Percentiles rank a stretch among this genome's conserved stretches.
Evolutionary conservation across 192 early-diverging fungal species (phyloP).

Genomic region (Backusella luteola): DNA sequence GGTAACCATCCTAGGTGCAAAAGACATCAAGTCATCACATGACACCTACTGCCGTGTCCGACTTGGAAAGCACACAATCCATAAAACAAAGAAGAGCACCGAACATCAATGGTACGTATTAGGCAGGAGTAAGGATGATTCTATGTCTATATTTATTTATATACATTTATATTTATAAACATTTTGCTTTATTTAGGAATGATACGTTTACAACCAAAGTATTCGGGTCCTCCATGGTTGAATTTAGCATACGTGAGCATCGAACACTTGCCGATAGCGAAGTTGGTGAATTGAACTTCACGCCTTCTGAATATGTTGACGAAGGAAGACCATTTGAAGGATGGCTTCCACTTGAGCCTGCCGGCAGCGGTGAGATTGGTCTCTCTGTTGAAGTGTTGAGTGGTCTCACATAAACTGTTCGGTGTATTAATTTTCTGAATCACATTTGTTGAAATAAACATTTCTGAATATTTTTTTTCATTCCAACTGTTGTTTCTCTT

Average conservation of each 20-base stretch:
- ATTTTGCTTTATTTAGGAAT: conserved; percentile 17
- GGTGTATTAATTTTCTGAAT: conserved; percentile 5
- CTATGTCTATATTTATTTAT: neutral
- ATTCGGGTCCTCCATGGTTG: conserved; percentile 34
- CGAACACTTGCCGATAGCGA: conserved; percentile 60
- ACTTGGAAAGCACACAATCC: conserved; percentile 54
- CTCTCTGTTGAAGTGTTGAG: conserved; percentile 17
- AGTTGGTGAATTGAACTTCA: conserved; percentile 55
- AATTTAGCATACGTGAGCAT: conserved; percentile 61
- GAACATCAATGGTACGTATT: conserved; percentile 54
- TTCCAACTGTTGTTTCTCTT: neutral
- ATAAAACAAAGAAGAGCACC: conserved; percentile 72
- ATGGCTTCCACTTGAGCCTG: conserved; percentile 24
- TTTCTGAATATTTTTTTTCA: neutral
- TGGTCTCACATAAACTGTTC: neutral
- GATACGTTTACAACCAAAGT: conserved; percentile 20
- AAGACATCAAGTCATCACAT: conserved; percentile 33
- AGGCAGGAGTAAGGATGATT: neutral
- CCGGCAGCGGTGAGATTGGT: conserved; percentile 24
- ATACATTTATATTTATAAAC: neutral
- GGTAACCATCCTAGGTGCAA: conserved; percentile 43
- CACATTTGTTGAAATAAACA: conserved; percentile 6
- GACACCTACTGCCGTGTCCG: conserved; percentile 64
- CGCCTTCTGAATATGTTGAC: conserved; percentile 50
- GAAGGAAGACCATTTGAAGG: conserved; percentile 22